A percentile compares a stretch with the other conserved stretches of the same genome.
Evolutionary conservation across 352 stramenopile species (phyloP).

Genomic region (Lagenidium sp.): DNA sequence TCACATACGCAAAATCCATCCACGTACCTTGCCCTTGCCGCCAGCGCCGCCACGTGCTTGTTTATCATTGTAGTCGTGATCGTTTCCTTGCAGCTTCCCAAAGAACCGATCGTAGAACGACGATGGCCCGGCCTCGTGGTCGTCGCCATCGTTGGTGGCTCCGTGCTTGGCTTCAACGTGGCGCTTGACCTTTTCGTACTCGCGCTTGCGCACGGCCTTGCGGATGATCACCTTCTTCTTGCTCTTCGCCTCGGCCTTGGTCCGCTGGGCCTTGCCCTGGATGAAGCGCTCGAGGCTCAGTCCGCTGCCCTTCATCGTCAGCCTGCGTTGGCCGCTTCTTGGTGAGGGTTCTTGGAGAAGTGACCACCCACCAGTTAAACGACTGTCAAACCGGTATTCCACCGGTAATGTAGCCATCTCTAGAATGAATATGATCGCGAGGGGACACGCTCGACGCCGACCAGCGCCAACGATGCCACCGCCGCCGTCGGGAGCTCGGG

Average conservation of each 20-base stretch:
- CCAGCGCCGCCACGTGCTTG: constrained; percentile 2
- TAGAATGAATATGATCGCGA: no score
- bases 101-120: constrained; percentile 85
- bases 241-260: constrained; percentile 73
- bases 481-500: no score
- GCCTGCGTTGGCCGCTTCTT: no score
- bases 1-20: neutral
- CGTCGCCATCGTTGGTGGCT: constrained; percentile 2
- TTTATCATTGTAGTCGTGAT: constrained; percentile 4
- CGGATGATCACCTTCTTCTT: constrained; percentile 77
- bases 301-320: constrained; percentile 51
- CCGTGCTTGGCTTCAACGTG: constrained; percentile 22
- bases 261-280: constrained; percentile 72
- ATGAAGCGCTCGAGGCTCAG: constrained; percentile 84
- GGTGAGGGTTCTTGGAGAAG: no score
- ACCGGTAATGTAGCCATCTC: no score
- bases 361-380: no score
- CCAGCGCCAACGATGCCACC: no score
- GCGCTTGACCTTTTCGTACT: constrained; percentile 83
- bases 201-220: constrained; percentile 66
- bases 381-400: no score
- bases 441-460: no score
- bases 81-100: constrained; percentile 35
- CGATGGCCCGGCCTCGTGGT: constrained; percentile 8
- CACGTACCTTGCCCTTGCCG: neutral